These are phyloP conservation scores for Trichoderma asperellum DNA, from an alignment of 2,329 filamentous ascomycete species.

Conservation along the genomic window DNA sequence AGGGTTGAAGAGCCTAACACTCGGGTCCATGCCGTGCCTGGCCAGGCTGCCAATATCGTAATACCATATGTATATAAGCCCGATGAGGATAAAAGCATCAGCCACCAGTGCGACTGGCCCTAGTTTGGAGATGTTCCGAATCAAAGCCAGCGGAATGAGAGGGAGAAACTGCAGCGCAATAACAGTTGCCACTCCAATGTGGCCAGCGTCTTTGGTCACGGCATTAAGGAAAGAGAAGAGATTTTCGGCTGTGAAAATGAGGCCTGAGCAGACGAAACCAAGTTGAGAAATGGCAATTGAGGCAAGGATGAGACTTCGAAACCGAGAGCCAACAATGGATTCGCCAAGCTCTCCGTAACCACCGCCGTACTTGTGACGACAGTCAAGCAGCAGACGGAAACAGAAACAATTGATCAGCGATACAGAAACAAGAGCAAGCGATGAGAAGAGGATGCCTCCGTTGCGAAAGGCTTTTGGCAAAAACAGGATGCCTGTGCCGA, in stretches of 20 bases:
- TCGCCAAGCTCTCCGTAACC: constrained; percentile 76
- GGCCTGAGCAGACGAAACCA: constrained; percentile 76
- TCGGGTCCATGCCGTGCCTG: constrained; percentile 58
- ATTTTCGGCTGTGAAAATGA: constrained; percentile 80
- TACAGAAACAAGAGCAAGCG: constrained; percentile 66
- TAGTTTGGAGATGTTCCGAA: constrained; percentile 76
- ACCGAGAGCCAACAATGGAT: constrained; percentile 63
- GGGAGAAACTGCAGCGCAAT: constrained; percentile 69
- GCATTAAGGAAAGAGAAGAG: constrained; percentile 68
- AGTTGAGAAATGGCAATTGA: constrained; percentile 77
- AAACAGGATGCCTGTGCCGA: constrained; percentile 83
- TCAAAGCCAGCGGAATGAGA: constrained; percentile 68
- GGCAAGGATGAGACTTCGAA: constrained; percentile 67
- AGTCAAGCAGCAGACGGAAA: constrained; percentile 72
- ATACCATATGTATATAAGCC: constrained; percentile 73
- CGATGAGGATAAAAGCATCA: constrained; percentile 72
- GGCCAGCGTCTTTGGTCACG: constrained; percentile 54
- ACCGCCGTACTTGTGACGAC: constrained; percentile 65
- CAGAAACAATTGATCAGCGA: constrained; percentile 70
- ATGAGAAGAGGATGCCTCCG: constrained; percentile 75
- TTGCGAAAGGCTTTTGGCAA: constrained; percentile 79
- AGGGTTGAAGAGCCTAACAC: constrained; percentile 72
- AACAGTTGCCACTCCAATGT: constrained; percentile 56
- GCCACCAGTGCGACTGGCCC: constrained; percentile 70
- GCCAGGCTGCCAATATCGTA: constrained; percentile 66